Conservation (phyloP, 2,329 filamentous ascomycete species). For the Chaetomium strumarium region DNA sequence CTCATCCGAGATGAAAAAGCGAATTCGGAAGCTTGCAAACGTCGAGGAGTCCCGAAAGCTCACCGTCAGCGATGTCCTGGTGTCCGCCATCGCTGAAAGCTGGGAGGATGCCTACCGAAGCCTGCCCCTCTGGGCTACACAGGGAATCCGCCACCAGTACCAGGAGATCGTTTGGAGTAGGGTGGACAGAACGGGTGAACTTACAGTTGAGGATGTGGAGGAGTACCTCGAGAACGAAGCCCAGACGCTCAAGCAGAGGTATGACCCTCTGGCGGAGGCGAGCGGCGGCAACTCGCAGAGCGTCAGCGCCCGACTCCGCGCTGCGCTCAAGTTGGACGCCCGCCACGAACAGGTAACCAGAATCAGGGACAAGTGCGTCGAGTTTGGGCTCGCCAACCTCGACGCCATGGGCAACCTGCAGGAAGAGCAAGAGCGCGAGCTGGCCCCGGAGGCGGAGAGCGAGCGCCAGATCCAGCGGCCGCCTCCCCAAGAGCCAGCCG, state of each 20-base stretch:
- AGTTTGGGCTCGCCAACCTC: slow-evolving; percentile 32
- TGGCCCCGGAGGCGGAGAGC: slow-evolving; percentile 57
- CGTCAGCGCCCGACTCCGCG: not conserved
- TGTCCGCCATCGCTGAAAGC: slow-evolving; percentile 55
- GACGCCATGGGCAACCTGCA: slow-evolving; percentile 33
- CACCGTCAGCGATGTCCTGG: slow-evolving; percentile 48
- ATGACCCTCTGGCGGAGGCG: slow-evolving; percentile 33
- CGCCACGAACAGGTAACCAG: slow-evolving; percentile 19
- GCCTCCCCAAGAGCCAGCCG: slow-evolving; percentile 30
- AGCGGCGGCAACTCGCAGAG: slow-evolving; percentile 1
- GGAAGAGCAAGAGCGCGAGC: slow-evolving; percentile 65
- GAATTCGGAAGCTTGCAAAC: slow-evolving; percentile 39
- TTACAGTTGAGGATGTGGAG: not conserved
- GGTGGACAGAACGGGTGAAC: slow-evolving; percentile 18
- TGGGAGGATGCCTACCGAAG: slow-evolving; percentile 42
- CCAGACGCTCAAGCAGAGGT: slow-evolving; percentile 46
- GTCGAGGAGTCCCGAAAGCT: slow-evolving; percentile 26
- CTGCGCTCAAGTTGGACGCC: not conserved
- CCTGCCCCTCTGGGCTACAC: slow-evolving; percentile 55
- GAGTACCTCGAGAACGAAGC: slow-evolving; percentile 51
- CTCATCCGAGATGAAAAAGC: slow-evolving; percentile 49
- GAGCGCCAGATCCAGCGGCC: slow-evolving; percentile 52
- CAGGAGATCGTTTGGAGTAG: slow-evolving; percentile 36
- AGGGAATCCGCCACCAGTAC: slow-evolving; percentile 47
- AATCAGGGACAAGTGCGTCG: slow-evolving; percentile 32